Conservation (phyloP, 768 basidiomycete species). For the Porphyrellus cyaneotinctus region DNA sequence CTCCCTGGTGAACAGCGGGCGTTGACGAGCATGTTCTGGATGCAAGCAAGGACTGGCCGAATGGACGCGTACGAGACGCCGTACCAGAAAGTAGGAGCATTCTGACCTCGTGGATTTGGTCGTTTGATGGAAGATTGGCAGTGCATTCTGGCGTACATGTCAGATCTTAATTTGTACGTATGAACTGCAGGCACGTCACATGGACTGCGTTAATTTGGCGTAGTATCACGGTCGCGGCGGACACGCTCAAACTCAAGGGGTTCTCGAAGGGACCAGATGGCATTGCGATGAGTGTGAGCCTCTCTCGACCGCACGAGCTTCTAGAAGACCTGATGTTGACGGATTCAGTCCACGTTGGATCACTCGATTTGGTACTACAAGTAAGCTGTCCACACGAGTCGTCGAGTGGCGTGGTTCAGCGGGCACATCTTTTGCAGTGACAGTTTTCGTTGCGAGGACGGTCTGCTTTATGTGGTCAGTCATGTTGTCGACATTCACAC, state of each 20-base stretch:
- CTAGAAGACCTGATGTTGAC: slow-evolving; percentile 4
- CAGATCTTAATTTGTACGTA: slow-evolving; percentile 68
- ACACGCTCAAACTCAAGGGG: slow-evolving; percentile 51
- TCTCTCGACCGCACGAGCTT: not conserved
- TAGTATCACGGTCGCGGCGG: slow-evolving; percentile 56
- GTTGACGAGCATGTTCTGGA: slow-evolving; percentile 67
- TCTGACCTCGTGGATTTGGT: not conserved
- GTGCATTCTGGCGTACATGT: slow-evolving; percentile 79
- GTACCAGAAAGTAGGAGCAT: slow-evolving; percentile 64
- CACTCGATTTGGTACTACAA: slow-evolving; percentile 79
- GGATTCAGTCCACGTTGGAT: slow-evolving; percentile 54
- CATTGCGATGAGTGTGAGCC: slow-evolving; percentile 59
- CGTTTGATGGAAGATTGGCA: slow-evolving; percentile 24
- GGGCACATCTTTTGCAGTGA: slow-evolving; percentile 41
- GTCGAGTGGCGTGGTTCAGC: not conserved
- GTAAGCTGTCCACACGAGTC: slow-evolving; percentile 36
- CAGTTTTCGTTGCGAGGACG: slow-evolving; percentile 73
- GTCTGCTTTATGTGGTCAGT: slow-evolving; percentile 73
- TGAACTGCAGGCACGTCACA: slow-evolving; percentile 24
- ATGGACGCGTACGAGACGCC: slow-evolving; percentile 62
- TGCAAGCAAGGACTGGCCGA: slow-evolving; percentile 57
- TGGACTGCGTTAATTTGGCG: slow-evolving; percentile 4
- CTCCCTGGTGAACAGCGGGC: slow-evolving; percentile 43
- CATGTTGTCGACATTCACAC: not conserved
- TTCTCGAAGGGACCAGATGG: slow-evolving; percentile 46